Evolutionary conservation across 164 flowering plant genomes (phyloP), one percentile per base, ranked within the genome.

Genomic region (Platanus orientalis): DNA sequence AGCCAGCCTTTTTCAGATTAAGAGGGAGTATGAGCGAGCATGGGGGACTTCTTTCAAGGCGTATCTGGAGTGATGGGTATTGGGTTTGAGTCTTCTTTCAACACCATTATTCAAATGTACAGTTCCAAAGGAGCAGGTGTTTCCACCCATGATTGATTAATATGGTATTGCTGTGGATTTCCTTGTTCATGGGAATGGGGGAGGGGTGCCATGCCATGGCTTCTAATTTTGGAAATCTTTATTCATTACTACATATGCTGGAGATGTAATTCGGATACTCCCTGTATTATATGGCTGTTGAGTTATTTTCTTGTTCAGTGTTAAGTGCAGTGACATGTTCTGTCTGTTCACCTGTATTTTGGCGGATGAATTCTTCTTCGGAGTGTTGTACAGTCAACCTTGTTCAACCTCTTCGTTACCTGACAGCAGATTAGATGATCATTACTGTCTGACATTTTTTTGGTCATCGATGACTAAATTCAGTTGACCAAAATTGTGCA

Each of bases 1-100:
- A 78, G 39, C 70, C 73, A 4, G 62, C 77, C 7, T 78, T 84
- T n/a, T 80, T 76, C 28, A 78, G 84, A 68, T 63, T 78, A 50
- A 68, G 77, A 24, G 89, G 92, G 54, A 84, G 87, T 53, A 68
- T 78, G 79, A 86, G 92, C 30, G 89, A 86, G 58, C 89, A 84
- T 62, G 89, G 87, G 24, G 79, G 74, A 28, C 60, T 77, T 17
- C 66, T 73, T 6, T 30, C 78, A 11, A 77, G 67, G 55, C 77
- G 65, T 28, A 23, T 23, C 27, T 62, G 79, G 78, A 72, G 69
- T 34, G 78, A 75, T 32, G 71, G 66, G 25, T 17, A 55, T 62
- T 66, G 75, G 83, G 65, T 66, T 47, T 77, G 81, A 77, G 55
- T 61, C 40, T 55, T 68, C 66, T 48, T 55, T 57, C 60, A 65